Evolutionary conservation across 768 basidiomycete genomes (phyloP), one percentile per base, ranked within the genome.

Genomic region (Omphalotus guepiniiformis): DNA sequence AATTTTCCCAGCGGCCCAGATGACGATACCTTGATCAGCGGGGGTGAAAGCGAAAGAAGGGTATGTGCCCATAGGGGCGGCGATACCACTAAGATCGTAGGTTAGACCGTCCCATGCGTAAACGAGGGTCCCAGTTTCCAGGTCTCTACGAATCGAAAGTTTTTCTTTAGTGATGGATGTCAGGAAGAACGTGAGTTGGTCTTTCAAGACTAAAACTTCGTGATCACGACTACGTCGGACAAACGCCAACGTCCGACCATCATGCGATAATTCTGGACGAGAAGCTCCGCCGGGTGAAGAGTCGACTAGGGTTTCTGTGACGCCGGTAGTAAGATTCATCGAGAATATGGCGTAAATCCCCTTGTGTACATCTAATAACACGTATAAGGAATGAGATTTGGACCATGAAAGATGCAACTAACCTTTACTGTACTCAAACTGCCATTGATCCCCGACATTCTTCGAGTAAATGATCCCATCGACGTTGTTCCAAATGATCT

Each of bases 1-100:
- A 21, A 88, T 85, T 48, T 84, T 76, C 2, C 85, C 85, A 1
- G 82, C 76, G 3, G 85, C 82, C 85, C 85, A 88, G 48, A 88
- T 81, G 52, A 88, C 71, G 43, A 88, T 64, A 1, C 76, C 80
- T 48, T 75, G 69, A 50, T 79, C 78, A 15, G 66, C 62, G 0
- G 80, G 82, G 0, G 80, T 74, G 62, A 88, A 88, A 7, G 85
- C 73, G 56, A 84, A 88, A 1, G 83, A 81, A 0, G 85, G 86
- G 54, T 88, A 88, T 32, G 85, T 88, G 9, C 85, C 83, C 83
- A 87, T 87, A 0, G 86, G 85, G 12, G 85, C 82, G 7, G 79
- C 85, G 42, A 85, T 69, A 8, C 61, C 59, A 18, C 70, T 70
- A n/a, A 82, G 68, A 58, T 88, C 85, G 55, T 85, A 86, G 2